Base-by-base conservation (phyloP, 2,329 filamentous ascomycete genomes). In the Penicillium paneum region DNA sequence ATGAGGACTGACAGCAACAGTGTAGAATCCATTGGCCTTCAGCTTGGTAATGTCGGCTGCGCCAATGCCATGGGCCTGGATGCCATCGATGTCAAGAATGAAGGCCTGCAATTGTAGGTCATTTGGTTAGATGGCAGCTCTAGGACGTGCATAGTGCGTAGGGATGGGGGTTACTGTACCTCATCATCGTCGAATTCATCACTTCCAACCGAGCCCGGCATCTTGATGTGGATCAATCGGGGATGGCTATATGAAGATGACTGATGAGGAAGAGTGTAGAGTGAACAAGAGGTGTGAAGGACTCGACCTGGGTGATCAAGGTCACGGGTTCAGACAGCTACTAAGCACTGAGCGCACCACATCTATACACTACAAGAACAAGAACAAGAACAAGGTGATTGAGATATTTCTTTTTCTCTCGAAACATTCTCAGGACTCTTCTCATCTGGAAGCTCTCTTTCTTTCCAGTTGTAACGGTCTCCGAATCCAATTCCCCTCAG, bases 61-160 rank as follows among this genome's bases (percentile, higher is more conserved):
- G 52, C 82, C 82, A 60, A 89, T 84, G 39, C 85, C 86, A 68
- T 88, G 84, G 32, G 82, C 78, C 69, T 87, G 85, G 31, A 89
- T 82, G 41, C 79, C 76, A 56, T 89, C 86, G 55, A 89, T 84
- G 63, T 88, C 84, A 52, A 87, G 75, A 59, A 88, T 87, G 69
- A 81, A 81, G 63, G 70, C 71, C 60, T 84, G 74, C 77, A 47
- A 21, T 26, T 10, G 11, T 32, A 39, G 29, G 21, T 24, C 8
- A 54, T 29, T 15, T 15, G n/a, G 13, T 45, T 50, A 17, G 35
- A 44, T 11, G 36, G 12, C 28, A 41, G 17, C 2, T 32, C 28
- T 35, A 11, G 38, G 39, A 17, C 19, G 3, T 42, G 43, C 17
- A 7, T n/a, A 36, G 3, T 42, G 43, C 17, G 8, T n/a, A 36